A percentile compares a stretch with the other conserved stretches of the same genome.
Conservation (phyloP, 352 stramenopile genomes). For the Globisporangium takayamanum region DNA sequence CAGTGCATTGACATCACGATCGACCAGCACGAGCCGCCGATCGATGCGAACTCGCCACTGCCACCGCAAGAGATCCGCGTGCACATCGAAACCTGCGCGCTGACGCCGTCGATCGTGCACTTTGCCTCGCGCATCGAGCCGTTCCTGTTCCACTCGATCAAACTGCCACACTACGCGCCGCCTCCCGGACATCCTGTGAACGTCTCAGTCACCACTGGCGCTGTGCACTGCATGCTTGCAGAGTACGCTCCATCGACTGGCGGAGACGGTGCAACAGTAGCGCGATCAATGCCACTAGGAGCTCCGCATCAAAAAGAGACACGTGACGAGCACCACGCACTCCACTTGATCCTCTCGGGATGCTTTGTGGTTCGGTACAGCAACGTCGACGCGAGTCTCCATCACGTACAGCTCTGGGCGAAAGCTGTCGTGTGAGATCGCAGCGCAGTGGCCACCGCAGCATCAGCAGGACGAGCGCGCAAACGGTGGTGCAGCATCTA, state of each 20-base stretch:
- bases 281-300: not conserved
- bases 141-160: conserved; percentile 39
- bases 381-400: conserved; percentile 31
- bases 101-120: conserved; percentile 42
- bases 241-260: conserved; percentile 25
- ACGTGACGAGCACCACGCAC: conserved; percentile 1
- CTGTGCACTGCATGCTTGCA: conserved; percentile 48
- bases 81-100: conserved; percentile 52
- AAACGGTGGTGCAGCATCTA: not conserved
- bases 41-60: conserved; percentile 5
- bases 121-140: conserved; percentile 39
- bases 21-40: conserved; percentile 22
- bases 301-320: no score
- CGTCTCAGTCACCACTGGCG: conserved; percentile 58
- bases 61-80: conserved; percentile 41
- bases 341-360: conserved; percentile 55
- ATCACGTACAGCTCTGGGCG: conserved; percentile 46
- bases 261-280: no score
- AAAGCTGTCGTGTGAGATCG: conserved; percentile 66
- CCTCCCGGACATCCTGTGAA: conserved; percentile 23
- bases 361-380: conserved; percentile 53
- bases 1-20: conserved; percentile 40
- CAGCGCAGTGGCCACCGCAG: conserved; percentile 45
- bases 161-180: conserved; percentile 28
- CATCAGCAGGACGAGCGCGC: not conserved